Conservation (phyloP, 306 rosid genomes). For the Phaseolus lunatus region DNA sequence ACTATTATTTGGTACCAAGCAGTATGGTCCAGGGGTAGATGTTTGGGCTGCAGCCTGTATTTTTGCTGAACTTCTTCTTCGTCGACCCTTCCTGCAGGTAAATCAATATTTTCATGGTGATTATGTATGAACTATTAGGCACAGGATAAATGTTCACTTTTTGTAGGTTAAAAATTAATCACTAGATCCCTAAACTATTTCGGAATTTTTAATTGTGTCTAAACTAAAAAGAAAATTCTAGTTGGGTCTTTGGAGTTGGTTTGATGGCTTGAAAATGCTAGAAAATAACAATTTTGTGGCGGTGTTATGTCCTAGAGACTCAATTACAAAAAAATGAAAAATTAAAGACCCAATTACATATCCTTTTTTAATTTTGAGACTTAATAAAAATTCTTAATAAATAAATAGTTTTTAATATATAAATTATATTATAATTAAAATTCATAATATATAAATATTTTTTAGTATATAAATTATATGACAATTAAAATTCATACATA, state of each 20-base stretch:
- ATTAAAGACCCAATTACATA: neutral
- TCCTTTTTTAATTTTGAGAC: neutral
- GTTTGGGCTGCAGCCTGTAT: conserved; percentile 98
- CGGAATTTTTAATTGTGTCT: neutral
- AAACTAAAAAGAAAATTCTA: neutral
- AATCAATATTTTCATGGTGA: neutral
- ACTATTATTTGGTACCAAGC: conserved; percentile 87
- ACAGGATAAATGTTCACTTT: neutral
- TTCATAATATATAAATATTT: no score
- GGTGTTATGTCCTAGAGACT: neutral
- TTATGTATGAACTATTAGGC: neutral
- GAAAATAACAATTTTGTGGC: neutral
- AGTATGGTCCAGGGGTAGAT: conserved; percentile 89
- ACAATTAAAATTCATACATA: neutral
- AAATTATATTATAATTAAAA: no score
- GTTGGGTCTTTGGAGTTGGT: neutral
- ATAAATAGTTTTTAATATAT: no score
- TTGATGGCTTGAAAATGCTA: neutral
- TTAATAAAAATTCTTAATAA: neutral
- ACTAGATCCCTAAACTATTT: neutral
- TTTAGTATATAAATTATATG: no score
- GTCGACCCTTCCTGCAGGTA: conserved; percentile 91
- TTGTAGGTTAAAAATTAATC: neutral
- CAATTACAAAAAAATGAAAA: neutral
- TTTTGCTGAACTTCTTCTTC: conserved; percentile 86